These are phyloP conservation scores for Gossypium aridum DNA, from an alignment of 441 rosid species.

Conservation along the genomic window DNA sequence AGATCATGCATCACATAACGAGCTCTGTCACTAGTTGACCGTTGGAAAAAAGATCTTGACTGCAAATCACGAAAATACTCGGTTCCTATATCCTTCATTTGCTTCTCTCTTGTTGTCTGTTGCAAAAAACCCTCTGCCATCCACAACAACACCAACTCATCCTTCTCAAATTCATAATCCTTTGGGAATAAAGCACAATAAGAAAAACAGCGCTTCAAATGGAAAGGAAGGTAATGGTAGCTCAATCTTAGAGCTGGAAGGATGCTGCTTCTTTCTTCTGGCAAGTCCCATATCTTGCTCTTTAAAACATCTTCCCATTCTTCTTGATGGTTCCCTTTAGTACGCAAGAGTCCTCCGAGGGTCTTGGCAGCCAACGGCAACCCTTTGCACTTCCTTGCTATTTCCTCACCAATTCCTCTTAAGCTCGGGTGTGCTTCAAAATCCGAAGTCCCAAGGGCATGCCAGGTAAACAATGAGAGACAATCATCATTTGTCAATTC, in stretches of 20 bases:
- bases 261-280: neutral
- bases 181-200: constrained; percentile 11
- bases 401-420: neutral
- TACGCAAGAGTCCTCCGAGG: constrained; percentile 13
- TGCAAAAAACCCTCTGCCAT: constrained; percentile 13
- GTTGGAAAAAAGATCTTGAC: constrained; percentile 12
- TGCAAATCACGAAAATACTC: constrained; percentile 4
- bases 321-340: neutral
- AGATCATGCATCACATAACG: constrained; percentile 12
- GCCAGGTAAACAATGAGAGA: neutral
- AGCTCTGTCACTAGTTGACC: neutral
- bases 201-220: constrained; percentile 9
- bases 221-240: constrained; percentile 19
- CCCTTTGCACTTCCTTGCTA: constrained; percentile 13
- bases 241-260: constrained; percentile 19
- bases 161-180: constrained; percentile 10
- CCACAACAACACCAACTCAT: constrained; percentile 9
- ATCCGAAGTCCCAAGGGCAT: constrained; percentile 5
- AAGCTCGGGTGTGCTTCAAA: neutral
- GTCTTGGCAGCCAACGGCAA: constrained; percentile 14
- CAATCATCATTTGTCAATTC: constrained; percentile 14
- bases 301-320: constrained; percentile 13
- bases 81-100: neutral
- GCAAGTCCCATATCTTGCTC: constrained; percentile 13
- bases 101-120: neutral